Conservation (phyloP, 192 early-diverging fungal genomes). For the Radiomyces spectabilis region DNA sequence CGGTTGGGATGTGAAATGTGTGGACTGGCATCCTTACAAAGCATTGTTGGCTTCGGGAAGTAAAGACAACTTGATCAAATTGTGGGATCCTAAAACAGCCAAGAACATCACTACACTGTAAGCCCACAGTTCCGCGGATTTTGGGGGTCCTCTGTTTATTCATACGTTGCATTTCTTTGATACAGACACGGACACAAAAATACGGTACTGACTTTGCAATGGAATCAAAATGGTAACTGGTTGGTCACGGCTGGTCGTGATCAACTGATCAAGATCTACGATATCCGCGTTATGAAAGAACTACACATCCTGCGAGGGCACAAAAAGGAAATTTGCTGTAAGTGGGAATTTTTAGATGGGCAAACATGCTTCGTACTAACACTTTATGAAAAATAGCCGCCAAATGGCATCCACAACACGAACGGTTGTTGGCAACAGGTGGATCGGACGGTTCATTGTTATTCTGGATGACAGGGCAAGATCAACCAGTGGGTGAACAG, state of each 20-base stretch:
- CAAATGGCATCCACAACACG: slow-evolving; percentile 94
- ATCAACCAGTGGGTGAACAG: slow-evolving; percentile 26
- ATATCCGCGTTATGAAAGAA: slow-evolving; percentile 91
- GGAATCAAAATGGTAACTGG: slow-evolving; percentile 99
- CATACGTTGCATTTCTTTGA: background rate
- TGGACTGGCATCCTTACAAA: slow-evolving; percentile 96
- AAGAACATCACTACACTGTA: slow-evolving; percentile 80
- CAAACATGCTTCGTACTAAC: background rate
- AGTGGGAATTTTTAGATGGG: slow-evolving; percentile 14
- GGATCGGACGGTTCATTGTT: slow-evolving; percentile 81
- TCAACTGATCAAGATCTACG: slow-evolving; percentile 87
- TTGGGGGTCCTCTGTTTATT: background rate
- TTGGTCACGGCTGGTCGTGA: slow-evolving; percentile 85
- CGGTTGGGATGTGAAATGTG: slow-evolving; percentile 94
- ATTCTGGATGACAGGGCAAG: slow-evolving; percentile 82
- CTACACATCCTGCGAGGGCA: slow-evolving; percentile 80
- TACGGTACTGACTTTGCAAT: slow-evolving; percentile 78
- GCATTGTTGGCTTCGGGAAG: slow-evolving; percentile 89
- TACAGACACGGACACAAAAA: slow-evolving; percentile 88
- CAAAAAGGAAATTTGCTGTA: slow-evolving; percentile 80
- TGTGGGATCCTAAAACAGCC: slow-evolving; percentile 95
- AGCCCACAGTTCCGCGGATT: slow-evolving; percentile 4
- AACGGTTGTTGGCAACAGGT: slow-evolving; percentile 83
- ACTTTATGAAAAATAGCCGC: slow-evolving; percentile 43
- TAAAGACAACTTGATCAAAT: slow-evolving; percentile 92